phyloP scores from a whole-genome alignment of 2,329 filamentous ascomycete genomes.

The Pseudogymnoascus destructans region DNA sequence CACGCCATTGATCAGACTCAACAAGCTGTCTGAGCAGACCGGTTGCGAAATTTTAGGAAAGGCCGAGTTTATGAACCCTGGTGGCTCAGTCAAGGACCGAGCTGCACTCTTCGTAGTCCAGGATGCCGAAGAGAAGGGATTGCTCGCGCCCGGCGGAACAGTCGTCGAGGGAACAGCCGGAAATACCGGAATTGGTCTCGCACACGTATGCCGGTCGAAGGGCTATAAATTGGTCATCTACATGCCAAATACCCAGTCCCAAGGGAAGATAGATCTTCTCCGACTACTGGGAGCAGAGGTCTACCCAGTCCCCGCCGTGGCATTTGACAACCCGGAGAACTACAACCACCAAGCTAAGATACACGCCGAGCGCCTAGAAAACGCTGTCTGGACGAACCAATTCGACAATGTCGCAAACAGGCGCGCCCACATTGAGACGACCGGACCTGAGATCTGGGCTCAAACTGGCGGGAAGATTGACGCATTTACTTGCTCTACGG shows the following conservation, averaged over 20 bases:
- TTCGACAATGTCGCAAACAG: slow-evolving; percentile 96
- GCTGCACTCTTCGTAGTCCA: slow-evolving; percentile 89
- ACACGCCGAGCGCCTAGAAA: slow-evolving; percentile 74
- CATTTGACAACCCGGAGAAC: slow-evolving; percentile 89
- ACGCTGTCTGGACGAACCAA: slow-evolving; percentile 97
- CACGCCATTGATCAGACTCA: slow-evolving; percentile 84
- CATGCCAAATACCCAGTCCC: slow-evolving; percentile 98
- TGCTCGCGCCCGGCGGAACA: slow-evolving; percentile 74
- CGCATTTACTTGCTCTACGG: slow-evolving; percentile 90
- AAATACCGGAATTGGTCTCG: slow-evolving; percentile 95
- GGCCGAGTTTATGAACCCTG: slow-evolving; percentile 97
- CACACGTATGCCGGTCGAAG: slow-evolving; percentile 83
- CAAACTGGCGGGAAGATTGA: slow-evolving; percentile 79
- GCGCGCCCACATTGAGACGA: slow-evolving; percentile 89
- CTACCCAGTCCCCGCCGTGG: slow-evolving; percentile 86
- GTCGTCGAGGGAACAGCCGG: slow-evolving; percentile 95
- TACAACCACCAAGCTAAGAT: slow-evolving; percentile 94
- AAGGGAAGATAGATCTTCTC: slow-evolving; percentile 92
- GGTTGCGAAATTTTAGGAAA: slow-evolving; percentile 93
- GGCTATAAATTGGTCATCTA: slow-evolving; percentile 97
- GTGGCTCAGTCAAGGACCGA: slow-evolving; percentile 90
- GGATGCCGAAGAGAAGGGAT: slow-evolving; percentile 79
- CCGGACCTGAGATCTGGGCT: slow-evolving; percentile 91
- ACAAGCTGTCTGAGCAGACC: slow-evolving; percentile 76
- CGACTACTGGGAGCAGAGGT: slow-evolving; percentile 87